phyloP scores from a whole-genome alignment of 1,284 basidiomycete species.

The Polyporus tsugae region DNA sequence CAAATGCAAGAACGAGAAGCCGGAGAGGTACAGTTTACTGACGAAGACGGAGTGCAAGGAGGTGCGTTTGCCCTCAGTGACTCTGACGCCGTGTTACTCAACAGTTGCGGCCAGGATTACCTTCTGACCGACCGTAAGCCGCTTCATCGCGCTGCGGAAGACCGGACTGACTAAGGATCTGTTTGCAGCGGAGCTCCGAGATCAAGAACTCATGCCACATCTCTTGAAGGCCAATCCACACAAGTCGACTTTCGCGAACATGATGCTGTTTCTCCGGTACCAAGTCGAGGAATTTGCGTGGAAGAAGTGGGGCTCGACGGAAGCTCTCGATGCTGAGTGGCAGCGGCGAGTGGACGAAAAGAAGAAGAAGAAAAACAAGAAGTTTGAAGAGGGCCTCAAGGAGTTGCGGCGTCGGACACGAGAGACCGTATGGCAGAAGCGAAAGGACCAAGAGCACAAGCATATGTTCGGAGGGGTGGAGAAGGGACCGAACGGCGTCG shows the following conservation, averaged over 20 bases:
- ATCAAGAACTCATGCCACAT: slow-evolving; percentile 93
- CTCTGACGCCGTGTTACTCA: background rate
- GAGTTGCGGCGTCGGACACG: slow-evolving; percentile 87
- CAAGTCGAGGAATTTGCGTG: slow-evolving; percentile 98
- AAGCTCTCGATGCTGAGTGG: slow-evolving; percentile 92
- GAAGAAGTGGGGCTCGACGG: slow-evolving; percentile 96
- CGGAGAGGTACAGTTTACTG: slow-evolving; percentile 93
- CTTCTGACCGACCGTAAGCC: slow-evolving; percentile 85
- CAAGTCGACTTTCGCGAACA: slow-evolving; percentile 96
- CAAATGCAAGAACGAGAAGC: slow-evolving; percentile 87
- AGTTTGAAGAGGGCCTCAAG: slow-evolving; percentile 87
- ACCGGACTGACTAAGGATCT: background rate
- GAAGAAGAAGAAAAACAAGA: slow-evolving; percentile 91
- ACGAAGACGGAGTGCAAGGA: slow-evolving; percentile 99
- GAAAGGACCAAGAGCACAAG: slow-evolving; percentile 87
- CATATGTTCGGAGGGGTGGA: slow-evolving; percentile 80
- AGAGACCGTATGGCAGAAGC: slow-evolving; percentile 89
- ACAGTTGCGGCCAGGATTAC: slow-evolving; percentile 71
- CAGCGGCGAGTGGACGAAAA: slow-evolving; percentile 83
- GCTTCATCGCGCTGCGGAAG: slow-evolving; percentile 20
- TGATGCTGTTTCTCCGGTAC: slow-evolving; percentile 97
- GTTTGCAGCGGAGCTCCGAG: slow-evolving; percentile 84
- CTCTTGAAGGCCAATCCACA: slow-evolving; percentile 97
- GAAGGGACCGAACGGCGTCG: slow-evolving; percentile 58
- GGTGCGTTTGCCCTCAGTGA: slow-evolving; percentile 50